phyloP scores from a whole-genome alignment of 257 asterid genomes.

The Jacaranda mimosifolia region DNA sequence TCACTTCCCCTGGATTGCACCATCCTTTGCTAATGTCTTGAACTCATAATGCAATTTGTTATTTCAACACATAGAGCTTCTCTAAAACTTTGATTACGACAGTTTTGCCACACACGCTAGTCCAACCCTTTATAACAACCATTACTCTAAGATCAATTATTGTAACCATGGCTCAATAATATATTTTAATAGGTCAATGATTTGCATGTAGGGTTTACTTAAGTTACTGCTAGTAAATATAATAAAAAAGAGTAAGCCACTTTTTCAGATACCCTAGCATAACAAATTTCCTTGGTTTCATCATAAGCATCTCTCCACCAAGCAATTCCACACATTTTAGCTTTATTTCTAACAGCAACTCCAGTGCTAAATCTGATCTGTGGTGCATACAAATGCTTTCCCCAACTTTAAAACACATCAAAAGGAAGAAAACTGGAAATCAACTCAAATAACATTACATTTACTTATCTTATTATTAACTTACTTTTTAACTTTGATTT shows the following conservation, averaged over 20 bases:
- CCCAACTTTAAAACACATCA: neutral
- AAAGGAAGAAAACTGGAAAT: conserved; percentile 1
- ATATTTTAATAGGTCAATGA: neutral
- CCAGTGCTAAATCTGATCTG: conserved; percentile 1
- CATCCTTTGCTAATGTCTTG: neutral
- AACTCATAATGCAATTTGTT: neutral
- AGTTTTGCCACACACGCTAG: neutral
- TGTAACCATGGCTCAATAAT: neutral
- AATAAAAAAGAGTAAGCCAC: neutral
- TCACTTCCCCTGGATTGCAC: neutral
- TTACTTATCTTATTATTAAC: neutral
- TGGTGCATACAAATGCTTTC: neutral
- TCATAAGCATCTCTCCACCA: neutral
- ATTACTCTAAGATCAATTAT: neutral
- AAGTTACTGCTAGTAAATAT: neutral
- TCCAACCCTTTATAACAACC: neutral
- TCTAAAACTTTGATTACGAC: neutral
- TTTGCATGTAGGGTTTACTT: neutral
- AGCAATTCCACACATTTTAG: neutral
- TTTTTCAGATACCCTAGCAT: neutral
- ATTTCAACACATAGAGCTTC: neutral
- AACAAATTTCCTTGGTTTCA: neutral
- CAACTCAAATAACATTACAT: neutral
- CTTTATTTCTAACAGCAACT: neutral
- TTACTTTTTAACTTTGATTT: neutral